Conservation (phyloP, 257 asterid species). For the Striga asiatica region DNA sequence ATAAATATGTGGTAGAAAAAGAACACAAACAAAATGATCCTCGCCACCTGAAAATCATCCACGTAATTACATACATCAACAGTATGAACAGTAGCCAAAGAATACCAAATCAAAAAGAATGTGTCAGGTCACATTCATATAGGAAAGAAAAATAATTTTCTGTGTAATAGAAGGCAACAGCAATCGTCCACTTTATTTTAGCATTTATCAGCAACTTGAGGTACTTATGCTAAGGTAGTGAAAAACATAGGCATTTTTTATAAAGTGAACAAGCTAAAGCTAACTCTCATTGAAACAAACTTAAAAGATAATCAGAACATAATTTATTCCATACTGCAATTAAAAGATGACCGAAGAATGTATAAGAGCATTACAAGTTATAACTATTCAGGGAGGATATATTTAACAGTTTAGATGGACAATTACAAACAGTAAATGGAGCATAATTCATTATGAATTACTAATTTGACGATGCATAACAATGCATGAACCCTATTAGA, state of each 20-base stretch:
- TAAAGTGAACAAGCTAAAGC: too few relatives aligned
- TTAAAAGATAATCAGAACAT: too few relatives aligned
- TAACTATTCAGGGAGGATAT: neutral
- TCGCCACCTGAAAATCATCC: slow-evolving; percentile 56
- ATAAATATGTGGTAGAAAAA: slow-evolving; percentile 64
- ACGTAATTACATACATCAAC: slow-evolving; percentile 11
- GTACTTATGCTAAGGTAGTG: too few relatives aligned
- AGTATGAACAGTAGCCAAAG: neutral
- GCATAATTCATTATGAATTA: neutral
- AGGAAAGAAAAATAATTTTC: neutral
- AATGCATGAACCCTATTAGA: neutral
- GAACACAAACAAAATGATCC: slow-evolving; percentile 60
- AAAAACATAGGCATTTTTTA: too few relatives aligned
- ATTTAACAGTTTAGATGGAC: neutral
- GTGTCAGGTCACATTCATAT: neutral
- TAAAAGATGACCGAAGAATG: neutral
- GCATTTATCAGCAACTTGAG: too few relatives aligned
- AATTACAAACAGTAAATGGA: neutral
- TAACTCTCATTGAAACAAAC: too few relatives aligned
- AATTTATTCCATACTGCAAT: neutral
- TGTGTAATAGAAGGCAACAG: neutral
- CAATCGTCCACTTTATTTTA: too few relatives aligned
- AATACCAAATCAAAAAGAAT: slow-evolving; percentile 4
- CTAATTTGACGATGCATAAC: neutral
- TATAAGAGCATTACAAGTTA: neutral